phyloP scores from a whole-genome alignment of 306 rosid genomes.

The Sesbania bispinosa region DNA sequence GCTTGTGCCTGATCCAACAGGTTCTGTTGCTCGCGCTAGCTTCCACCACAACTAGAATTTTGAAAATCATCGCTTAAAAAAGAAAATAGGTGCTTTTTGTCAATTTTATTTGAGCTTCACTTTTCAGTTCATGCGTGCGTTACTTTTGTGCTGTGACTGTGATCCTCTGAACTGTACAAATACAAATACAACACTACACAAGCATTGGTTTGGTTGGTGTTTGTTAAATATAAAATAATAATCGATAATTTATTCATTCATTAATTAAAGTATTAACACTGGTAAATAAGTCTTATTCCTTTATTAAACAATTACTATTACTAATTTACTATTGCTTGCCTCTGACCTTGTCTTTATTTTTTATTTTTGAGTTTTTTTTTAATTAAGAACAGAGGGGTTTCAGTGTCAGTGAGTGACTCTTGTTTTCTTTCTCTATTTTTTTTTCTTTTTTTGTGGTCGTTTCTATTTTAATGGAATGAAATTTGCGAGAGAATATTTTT shows the following conservation, averaged over 20 bases:
- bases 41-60: slow-evolving; percentile 10
- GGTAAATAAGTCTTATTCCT: too few species aligned
- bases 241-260: neutral
- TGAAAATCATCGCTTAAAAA: neutral
- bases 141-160: neutral
- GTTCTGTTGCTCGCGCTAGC: neutral
- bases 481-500: neutral
- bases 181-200: neutral
- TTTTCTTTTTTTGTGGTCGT: neutral
- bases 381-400: neutral
- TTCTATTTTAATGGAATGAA: neutral
- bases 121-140: slow-evolving; percentile 25
- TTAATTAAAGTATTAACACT: too few species aligned
- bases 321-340: too few species aligned
- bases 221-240: neutral
- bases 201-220: neutral
- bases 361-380: neutral
- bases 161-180: neutral
- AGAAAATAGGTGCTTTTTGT: neutral
- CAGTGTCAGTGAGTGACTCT: slow-evolving; percentile 7
- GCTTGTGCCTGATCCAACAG: slow-evolving; percentile 13
- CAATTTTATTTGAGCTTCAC: slow-evolving; percentile 3
- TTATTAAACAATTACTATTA: neutral
- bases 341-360: neutral
- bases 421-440: neutral